Base-by-base conservation (phyloP, 306 rosid species). In the Elaeagnus macrophylla region DNA sequence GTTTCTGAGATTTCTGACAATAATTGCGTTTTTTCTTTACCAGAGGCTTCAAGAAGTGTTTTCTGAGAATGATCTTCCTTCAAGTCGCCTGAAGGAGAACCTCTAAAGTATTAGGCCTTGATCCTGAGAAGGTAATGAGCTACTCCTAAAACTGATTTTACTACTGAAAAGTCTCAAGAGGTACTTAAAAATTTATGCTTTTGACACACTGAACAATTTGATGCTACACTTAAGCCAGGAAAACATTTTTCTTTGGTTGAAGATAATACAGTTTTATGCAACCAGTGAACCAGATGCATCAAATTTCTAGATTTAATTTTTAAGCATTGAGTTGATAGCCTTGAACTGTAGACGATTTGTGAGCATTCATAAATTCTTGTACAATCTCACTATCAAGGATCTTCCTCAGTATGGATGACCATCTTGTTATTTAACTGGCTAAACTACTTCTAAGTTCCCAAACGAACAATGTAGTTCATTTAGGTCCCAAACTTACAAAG, bases 31-130 rank as follows among this genome's bases (percentile, higher is more conserved):
- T 25, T 5, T 2, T 25, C 5, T 7, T 51, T 25, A 51, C 60
- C 79, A 89, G 97, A 89, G 73, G 69, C 97, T 89, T 60, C 91
- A 88, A 67, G 78, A 80, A 83, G 97, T 59, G n/a, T 89, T 89
- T 67, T 70, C 82, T 20, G 84, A 78, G 67, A 82, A 82, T 35
- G 91, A 85, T 71, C 95, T 85, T 74, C 95, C 97, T 39, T 55
- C 97, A 48, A 82, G 72, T 68, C 81, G 74, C n/a, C 75, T 78
- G 59, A 85, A 75, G 66, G 84, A 80, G 38, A 65, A 67, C 61
- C 81, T 89, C 95, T 20, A 74, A 82, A 53, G 97, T 84, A 62
- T 67, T 89, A 73, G 93, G 86, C 63, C 95, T 89, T 61, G 86
- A 85, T 66, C 59, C 75, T 52, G 83, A 78, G 69, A 85, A 89